Conservation (phyloP, 2,329 filamentous ascomycete species). For the Ascocoryne sarcoides region DNA sequence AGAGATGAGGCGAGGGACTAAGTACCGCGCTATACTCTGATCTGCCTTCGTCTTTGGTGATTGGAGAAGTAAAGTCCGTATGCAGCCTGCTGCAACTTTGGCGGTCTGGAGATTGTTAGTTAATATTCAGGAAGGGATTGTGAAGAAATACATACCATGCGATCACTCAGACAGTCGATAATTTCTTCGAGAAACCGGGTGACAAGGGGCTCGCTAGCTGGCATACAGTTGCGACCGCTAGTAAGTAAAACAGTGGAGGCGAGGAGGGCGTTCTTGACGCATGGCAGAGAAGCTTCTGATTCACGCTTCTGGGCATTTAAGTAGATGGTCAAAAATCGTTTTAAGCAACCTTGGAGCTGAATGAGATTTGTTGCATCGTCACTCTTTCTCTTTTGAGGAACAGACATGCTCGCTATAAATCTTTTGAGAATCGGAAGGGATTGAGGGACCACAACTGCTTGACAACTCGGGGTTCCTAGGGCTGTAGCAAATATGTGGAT, state of each 20-base stretch:
- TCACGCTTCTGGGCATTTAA: constrained; percentile 68
- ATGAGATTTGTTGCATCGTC: constrained; percentile 15
- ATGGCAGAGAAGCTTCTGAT: constrained; percentile 65
- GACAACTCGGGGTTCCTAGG: constrained; percentile 76
- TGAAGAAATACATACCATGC: constrained; percentile 46
- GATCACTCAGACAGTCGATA: constrained; percentile 71
- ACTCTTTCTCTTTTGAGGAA: constrained; percentile 34
- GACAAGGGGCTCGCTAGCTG: constrained; percentile 66
- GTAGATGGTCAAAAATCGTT: constrained; percentile 74
- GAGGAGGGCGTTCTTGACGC: constrained; percentile 87
- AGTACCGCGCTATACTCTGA: constrained; percentile 62
- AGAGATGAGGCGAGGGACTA: constrained; percentile 65
- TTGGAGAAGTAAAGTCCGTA: constrained; percentile 71
- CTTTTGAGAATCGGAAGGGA: constrained; percentile 85
- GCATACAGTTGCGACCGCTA: constrained; percentile 63
- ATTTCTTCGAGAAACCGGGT: constrained; percentile 70
- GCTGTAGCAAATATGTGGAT: constrained; percentile 95
- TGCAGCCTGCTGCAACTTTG: constrained; percentile 84
- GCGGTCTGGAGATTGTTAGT: constrained; percentile 48
- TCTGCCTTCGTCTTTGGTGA: constrained; percentile 54
- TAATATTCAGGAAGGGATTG: constrained; percentile 3
- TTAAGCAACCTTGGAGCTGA: constrained; percentile 74
- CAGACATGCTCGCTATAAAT: constrained; percentile 70
- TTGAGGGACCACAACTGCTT: constrained; percentile 81
- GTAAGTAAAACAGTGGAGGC: constrained; percentile 86